Percentiles rank a stretch among this genome's conserved stretches.
phyloP scores from a whole-genome alignment of 768 basidiomycete genomes.

The Mycena latifolia region DNA sequence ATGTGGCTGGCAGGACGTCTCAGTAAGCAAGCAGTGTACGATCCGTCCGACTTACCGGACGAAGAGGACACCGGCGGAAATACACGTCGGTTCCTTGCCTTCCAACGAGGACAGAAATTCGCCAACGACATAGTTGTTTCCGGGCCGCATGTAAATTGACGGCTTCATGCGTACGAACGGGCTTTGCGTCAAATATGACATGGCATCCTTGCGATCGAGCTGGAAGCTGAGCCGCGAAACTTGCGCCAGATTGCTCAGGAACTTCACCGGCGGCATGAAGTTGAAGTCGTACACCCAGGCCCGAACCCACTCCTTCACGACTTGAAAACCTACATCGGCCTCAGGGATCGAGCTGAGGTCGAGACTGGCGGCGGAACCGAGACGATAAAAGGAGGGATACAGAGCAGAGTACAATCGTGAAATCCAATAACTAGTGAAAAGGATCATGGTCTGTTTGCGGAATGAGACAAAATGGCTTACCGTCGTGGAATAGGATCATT shows the following conservation, averaged over 20 bases:
- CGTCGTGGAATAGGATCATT: slow-evolving; percentile 37
- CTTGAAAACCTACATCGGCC: slow-evolving; percentile 47
- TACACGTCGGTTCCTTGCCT: slow-evolving; percentile 40
- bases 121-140: slow-evolving; percentile 40
- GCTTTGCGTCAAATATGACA: slow-evolving; percentile 49
- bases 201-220: slow-evolving; percentile 51
- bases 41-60: slow-evolving; percentile 51
- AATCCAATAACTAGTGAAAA: slow-evolving; percentile 59
- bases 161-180: slow-evolving; percentile 40
- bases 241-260: slow-evolving; percentile 57
- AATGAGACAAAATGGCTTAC: slow-evolving; percentile 28
- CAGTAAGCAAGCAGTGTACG: neutral
- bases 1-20: slow-evolving; percentile 53
- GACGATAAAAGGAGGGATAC: slow-evolving; percentile 57
- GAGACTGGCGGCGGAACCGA: slow-evolving; percentile 58
- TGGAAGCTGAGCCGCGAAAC: slow-evolving; percentile 51
- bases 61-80: slow-evolving; percentile 53
- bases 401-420: slow-evolving; percentile 61
- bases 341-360: slow-evolving; percentile 53
- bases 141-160: slow-evolving; percentile 33
- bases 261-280: slow-evolving; percentile 39
- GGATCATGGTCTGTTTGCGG: neutral
- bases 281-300: slow-evolving; percentile 51
- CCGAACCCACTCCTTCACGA: slow-evolving; percentile 61
- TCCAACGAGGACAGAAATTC: slow-evolving; percentile 48